Evolutionary conservation across 2,329 filamentous ascomycete genomes (phyloP).

Genomic region (Fusarium sp.): DNA sequence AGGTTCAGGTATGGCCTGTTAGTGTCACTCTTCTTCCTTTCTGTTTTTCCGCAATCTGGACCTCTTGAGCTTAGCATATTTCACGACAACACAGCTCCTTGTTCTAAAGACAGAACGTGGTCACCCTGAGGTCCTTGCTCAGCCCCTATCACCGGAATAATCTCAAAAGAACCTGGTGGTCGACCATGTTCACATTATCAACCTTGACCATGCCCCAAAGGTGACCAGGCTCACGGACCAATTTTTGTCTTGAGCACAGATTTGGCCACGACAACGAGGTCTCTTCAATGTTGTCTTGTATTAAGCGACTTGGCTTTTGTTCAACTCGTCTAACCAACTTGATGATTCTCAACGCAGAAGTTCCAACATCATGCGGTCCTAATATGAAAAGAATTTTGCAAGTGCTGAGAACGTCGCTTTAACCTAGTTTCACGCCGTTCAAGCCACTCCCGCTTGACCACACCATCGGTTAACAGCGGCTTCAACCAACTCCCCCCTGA

Average conservation of each 20-base stretch:
- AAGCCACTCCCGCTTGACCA: neutral
- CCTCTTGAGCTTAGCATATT: neutral
- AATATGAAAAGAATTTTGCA: neutral
- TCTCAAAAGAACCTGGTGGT: neutral
- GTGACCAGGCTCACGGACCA: neutral
- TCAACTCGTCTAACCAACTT: neutral
- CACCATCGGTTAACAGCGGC: slow-evolving; percentile 2
- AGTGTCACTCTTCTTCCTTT: neutral
- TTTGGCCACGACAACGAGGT: neutral
- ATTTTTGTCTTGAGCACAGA: neutral
- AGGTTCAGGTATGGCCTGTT: neutral
- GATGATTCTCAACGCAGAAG: neutral
- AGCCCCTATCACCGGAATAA: neutral
- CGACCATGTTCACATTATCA: neutral
- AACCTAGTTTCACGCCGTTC: neutral
- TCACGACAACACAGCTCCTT: neutral
- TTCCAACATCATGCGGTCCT: neutral
- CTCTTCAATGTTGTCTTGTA: neutral
- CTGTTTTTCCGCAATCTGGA: neutral
- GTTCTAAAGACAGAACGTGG: neutral
- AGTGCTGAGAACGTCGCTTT: neutral
- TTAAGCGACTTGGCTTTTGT: neutral
- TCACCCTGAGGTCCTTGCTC: neutral
- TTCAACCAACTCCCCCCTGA: neutral
- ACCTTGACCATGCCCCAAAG: neutral